Percentiles rank a stretch among this genome's conserved stretches.
These are phyloP conservation scores for Calonectria pauciramosa DNA, from an alignment of 2,329 filamentous ascomycete species.

Conservation along the genomic window DNA sequence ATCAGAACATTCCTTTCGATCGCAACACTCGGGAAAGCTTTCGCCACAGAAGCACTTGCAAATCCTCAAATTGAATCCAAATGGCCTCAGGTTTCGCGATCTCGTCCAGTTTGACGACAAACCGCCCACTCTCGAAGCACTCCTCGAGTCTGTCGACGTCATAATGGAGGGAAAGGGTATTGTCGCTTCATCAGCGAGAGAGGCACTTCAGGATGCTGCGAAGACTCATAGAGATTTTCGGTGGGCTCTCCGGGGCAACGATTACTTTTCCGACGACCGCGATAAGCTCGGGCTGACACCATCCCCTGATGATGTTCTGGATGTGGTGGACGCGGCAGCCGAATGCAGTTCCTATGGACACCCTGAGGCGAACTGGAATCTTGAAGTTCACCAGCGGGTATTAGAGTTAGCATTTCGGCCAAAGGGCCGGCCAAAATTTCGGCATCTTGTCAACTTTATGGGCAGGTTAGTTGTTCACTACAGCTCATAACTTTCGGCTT, in stretches of 20 bases:
- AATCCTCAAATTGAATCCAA: background rate
- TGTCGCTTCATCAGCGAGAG: background rate
- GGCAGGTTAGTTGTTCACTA: conserved; percentile 10
- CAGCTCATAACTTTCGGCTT: background rate
- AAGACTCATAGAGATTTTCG: background rate
- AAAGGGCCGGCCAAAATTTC: background rate
- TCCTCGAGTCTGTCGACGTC: conserved; percentile 1
- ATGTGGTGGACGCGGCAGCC: conserved; percentile 9
- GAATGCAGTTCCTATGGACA: conserved; percentile 20
- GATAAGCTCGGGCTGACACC: conserved; percentile 25
- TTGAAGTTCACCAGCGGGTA: conserved; percentile 24
- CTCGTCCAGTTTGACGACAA: conserved; percentile 3
- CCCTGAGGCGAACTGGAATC: conserved; percentile 26
- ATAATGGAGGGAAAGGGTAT: conserved; percentile 19
- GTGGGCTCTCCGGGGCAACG: background rate
- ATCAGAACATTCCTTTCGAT: background rate
- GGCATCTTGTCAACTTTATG: conserved; percentile 30
- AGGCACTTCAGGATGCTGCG: background rate
- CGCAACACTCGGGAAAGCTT: background rate
- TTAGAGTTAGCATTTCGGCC: conserved; percentile 27
- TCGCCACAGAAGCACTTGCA: conserved; percentile 20
- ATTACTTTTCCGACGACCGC: conserved; percentile 14
- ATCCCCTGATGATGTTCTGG: conserved; percentile 6
- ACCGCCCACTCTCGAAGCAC: background rate
- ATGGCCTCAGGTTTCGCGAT: conserved; percentile 14